Percentiles rank a stretch among this genome's conserved stretches.
Evolutionary conservation across 2,329 filamentous ascomycete genomes (phyloP).

Genomic region (Fonsecaea nubica): DNA sequence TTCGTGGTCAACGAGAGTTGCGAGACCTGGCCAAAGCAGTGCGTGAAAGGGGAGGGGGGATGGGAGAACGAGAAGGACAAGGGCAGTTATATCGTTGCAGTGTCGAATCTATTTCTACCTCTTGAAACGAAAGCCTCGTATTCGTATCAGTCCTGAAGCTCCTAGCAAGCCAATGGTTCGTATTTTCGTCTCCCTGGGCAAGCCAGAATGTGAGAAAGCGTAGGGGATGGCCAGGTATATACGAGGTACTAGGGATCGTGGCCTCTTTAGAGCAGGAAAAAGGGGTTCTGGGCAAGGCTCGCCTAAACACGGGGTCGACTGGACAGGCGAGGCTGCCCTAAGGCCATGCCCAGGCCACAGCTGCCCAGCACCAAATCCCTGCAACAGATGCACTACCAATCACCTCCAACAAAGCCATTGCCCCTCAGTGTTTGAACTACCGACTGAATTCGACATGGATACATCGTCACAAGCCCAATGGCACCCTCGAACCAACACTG

Average conservation of each 20-base stretch:
- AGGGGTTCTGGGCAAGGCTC: neutral
- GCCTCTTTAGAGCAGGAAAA: neutral
- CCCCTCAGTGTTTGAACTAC: neutral
- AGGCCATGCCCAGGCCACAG: neutral
- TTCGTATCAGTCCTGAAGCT: neutral
- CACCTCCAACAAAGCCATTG: neutral
- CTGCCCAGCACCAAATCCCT: neutral
- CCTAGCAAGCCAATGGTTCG: neutral
- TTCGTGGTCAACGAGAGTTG: neutral
- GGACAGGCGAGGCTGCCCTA: neutral
- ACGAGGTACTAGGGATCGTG: no score
- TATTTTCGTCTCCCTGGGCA: neutral
- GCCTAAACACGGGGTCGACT: neutral
- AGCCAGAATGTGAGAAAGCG: neutral
- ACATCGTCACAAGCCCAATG: conserved; percentile 38
- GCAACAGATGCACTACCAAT: neutral
- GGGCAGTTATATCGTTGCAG: neutral
- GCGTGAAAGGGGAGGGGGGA: neutral
- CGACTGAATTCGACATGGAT: neutral
- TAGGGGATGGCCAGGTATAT: neutral
- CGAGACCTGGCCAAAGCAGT: no score
- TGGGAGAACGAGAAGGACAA: neutral
- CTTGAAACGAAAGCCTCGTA: neutral
- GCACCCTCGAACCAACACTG: conserved; percentile 59
- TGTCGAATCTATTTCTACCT: neutral